Percentiles rank a stretch among this genome's conserved stretches.
Conservation (phyloP, 176 grass and related monocot genomes). For the bread wheat (Triticum aestivum) region DNA sequence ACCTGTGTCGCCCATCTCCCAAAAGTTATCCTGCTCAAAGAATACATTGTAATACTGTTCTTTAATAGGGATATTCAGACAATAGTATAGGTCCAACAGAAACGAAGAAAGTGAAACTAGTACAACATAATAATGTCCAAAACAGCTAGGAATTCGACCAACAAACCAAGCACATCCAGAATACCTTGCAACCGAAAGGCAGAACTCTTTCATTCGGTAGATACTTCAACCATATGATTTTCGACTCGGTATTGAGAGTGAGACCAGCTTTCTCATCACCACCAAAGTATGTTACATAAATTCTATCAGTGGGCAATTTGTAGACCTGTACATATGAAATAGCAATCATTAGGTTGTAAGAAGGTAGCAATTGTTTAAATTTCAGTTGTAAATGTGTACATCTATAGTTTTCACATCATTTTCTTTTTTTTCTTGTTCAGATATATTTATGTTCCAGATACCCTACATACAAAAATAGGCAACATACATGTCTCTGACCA, state of each 20-base stretch:
- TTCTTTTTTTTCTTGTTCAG: not conserved
- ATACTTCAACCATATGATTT: conserved; percentile 71
- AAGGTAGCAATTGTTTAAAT: not conserved
- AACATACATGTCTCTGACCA: not conserved
- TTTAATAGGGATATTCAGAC: not conserved
- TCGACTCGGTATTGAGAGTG: conserved; percentile 58
- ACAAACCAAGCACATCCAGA: not conserved
- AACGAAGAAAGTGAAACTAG: not conserved
- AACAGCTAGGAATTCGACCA: not conserved
- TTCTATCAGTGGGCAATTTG: conserved; percentile 73
- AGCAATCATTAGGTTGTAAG: conserved; percentile 7
- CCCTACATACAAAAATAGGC: not conserved
- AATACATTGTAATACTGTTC: not conserved
- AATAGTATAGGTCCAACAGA: not conserved
- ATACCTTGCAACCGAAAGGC: conserved; percentile 93
- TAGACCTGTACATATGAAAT: conserved; percentile 63
- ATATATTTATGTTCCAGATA: not conserved
- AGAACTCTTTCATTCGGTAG: conserved; percentile 65
- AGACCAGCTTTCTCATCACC: conserved; percentile 82
- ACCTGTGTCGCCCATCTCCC: conserved; percentile 97
- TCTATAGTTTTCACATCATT: not conserved
- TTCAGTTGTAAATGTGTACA: not conserved
- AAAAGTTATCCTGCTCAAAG: conserved; percentile 78
- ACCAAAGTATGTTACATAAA: conserved; percentile 32
- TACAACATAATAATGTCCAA: not conserved